Base-by-base conservation (phyloP, 179 eudicot species). In the Silene noctiflora region DNA sequence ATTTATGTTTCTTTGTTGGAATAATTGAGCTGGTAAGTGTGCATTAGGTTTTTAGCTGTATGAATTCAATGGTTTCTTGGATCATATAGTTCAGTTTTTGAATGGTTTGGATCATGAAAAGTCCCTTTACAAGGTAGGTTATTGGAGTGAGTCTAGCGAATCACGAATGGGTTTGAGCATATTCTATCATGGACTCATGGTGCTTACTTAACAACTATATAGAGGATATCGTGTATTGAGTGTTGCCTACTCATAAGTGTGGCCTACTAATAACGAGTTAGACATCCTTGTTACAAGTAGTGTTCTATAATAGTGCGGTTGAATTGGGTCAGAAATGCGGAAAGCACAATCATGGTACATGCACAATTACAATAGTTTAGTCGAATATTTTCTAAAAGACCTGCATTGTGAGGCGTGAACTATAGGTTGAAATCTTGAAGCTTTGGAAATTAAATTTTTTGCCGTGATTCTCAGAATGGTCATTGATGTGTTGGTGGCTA, bases 301-400 rank as follows among this genome's bases (percentile, higher is more conserved):
- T 56, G 29, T 17, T 19, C 21, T 6, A 16, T 65, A 27, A 66
- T 24, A 4, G 1, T 39, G 46, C 11, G 46, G 42, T 39, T 20
- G 20, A n/a, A 6, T 60, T 13, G 3, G n/a, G n/a, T 59, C 35
- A 10, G 25, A 75, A 48, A 25, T 61, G 65, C 13, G 0, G 64
- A 25, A 35, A 6, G 3, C 7, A 4, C 24, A 14, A 16, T 64
- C 58, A 14, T 35, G 55, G 8, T 17, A 22, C 39, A 7, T 42
- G 20, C 71, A 64, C 59, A 21, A 24, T 69, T 69, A n/a, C 51
- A 21, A 22, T 67, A 39, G 33, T 20, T 31, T 79, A 25, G 29
- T 33, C 20, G 55, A 44, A 64, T 63, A 39, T 58, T 6, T 9
- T 72, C 59, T 16, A 6, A 14, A 24, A 69, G 51, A 39, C 29